Evolutionary conservation across 768 basidiomycete species (phyloP).

Genomic region (Asterophora parasitica): DNA sequence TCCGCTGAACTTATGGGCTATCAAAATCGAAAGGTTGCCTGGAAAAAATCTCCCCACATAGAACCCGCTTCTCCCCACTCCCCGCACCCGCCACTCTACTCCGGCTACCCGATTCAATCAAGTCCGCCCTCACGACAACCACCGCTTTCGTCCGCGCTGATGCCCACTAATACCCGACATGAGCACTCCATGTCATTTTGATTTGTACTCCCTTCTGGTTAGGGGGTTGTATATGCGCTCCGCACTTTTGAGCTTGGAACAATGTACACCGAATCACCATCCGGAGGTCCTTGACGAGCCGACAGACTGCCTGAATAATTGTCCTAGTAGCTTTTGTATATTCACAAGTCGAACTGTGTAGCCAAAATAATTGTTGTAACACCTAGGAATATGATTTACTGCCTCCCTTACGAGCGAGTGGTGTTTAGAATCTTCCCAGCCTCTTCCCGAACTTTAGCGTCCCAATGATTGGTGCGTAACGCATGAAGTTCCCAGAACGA

Average conservation of each 20-base stretch:
- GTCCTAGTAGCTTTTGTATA: conserved; percentile 12
- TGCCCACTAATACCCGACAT: conserved; percentile 23
- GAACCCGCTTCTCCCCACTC: conserved; percentile 3
- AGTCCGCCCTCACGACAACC: conserved; percentile 28
- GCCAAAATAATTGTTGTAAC: conserved; percentile 17
- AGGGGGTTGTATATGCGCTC: conserved; percentile 7
- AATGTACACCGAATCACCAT: background rate
- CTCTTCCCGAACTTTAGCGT: conserved; percentile 61
- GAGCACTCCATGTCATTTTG: conserved; percentile 8
- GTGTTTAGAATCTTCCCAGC: conserved; percentile 54
- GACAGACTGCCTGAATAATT: conserved; percentile 2
- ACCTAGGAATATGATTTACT: conserved; percentile 10
- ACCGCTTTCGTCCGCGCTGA: conserved; percentile 39
- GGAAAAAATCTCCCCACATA: conserved; percentile 6
- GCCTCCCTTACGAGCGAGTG: conserved; percentile 28
- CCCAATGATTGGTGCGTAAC: conserved; percentile 55
- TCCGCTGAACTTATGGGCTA: conserved; percentile 57
- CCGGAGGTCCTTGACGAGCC: conserved; percentile 1
- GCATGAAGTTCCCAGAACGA: conserved; percentile 83
- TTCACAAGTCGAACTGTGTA: conserved; percentile 8
- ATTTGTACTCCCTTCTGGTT: conserved; percentile 1
- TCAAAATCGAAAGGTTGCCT: conserved; percentile 26
- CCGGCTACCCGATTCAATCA: conserved; percentile 4
- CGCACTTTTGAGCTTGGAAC: conserved; percentile 4
- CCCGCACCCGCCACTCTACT: conserved; percentile 13